Conservation (phyloP, 805 yeast species). For the Saccharomycopsis malanga region DNA sequence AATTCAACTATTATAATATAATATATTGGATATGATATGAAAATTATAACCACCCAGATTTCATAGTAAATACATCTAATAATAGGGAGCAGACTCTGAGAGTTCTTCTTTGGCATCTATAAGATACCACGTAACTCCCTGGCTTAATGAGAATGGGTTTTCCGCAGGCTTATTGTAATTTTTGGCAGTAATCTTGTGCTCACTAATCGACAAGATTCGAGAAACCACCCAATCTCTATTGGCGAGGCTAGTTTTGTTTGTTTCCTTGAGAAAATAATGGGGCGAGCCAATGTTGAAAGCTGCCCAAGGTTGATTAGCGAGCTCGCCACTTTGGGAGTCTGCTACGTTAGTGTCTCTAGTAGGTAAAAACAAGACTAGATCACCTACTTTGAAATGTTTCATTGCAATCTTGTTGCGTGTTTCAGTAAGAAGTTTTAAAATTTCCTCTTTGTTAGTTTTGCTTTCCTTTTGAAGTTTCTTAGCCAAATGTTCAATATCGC, state of each 20-base stretch:
- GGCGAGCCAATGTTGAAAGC: conserved; percentile 88
- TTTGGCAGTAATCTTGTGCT: conserved; percentile 42
- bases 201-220: conserved; percentile 51
- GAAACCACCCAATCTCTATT: conserved; percentile 80
- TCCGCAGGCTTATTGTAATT: conserved; percentile 31
- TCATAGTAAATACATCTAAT: too few species aligned
- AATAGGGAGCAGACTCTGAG: too few species aligned
- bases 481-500: conserved; percentile 86
- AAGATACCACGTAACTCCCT: conserved; percentile 57
- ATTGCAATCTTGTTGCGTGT: conserved; percentile 54
- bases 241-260: conserved; percentile 26
- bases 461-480: conserved; percentile 75
- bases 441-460: conserved; percentile 35
- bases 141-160: conserved; percentile 62
- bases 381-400: conserved; percentile 60
- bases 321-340: conserved; percentile 7
- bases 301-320: conserved; percentile 68
- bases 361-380: conserved; percentile 78
- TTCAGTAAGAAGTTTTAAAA: conserved; percentile 27
- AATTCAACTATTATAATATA: too few species aligned
- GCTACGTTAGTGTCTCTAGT: conserved; percentile 40
- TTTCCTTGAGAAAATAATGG: conserved; percentile 62
- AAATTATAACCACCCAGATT: too few species aligned
- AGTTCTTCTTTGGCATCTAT: conserved; percentile 41
- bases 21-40: too few species aligned